phyloP scores from a whole-genome alignment of 2,329 filamentous ascomycete genomes.

The Colletotrichum scovillei region DNA sequence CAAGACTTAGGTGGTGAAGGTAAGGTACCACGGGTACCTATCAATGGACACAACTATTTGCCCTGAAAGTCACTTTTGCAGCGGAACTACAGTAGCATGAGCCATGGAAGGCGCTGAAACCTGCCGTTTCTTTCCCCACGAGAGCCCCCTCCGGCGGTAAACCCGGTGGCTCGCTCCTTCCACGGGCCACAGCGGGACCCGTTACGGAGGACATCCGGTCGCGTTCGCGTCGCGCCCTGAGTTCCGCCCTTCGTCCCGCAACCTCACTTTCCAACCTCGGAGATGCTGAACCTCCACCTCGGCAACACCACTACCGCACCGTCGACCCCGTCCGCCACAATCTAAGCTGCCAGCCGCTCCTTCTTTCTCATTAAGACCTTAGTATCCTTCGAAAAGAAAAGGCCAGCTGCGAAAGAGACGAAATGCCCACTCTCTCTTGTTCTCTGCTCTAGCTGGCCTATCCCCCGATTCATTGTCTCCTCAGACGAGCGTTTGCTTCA shows the following conservation, averaged over 20 bases:
- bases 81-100: background rate
- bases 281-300: conserved; percentile 8
- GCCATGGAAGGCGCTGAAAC: background rate
- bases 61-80: background rate
- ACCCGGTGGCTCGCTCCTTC: conserved; percentile 1
- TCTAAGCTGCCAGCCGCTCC: background rate
- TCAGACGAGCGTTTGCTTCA: background rate
- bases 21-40: too few species aligned
- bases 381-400: background rate
- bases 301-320: background rate
- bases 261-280: conserved; percentile 23
- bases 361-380: background rate
- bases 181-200: conserved; percentile 17
- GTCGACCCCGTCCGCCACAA: background rate
- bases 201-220: conserved; percentile 19
- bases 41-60: too few species aligned
- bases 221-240: conserved; percentile 28
- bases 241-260: conserved; percentile 16
- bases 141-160: background rate
- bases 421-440: conserved; percentile 4
- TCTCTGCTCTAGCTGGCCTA: conserved; percentile 12
- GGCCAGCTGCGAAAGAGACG: background rate
- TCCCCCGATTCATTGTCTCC: background rate
- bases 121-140: background rate
- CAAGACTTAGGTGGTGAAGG: too few species aligned